These are phyloP conservation scores for Hyaloperonospora arabidopsidis DNA, from an alignment of 352 stramenopile genomes.

Conservation along the genomic window DNA sequence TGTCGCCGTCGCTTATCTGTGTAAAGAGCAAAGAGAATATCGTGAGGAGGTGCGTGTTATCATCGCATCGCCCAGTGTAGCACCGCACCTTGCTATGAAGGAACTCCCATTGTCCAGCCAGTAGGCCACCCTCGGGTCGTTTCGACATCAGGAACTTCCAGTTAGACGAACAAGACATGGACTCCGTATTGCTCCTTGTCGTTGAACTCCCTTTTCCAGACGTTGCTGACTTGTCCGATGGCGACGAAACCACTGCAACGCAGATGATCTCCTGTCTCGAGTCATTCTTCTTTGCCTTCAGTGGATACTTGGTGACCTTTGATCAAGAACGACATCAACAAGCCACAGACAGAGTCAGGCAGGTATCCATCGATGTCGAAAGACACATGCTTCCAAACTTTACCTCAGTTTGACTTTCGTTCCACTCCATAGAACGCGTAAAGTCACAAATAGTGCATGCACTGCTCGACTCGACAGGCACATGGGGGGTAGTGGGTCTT, in stretches of 20 bases:
- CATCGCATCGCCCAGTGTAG: not conserved
- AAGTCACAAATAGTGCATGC: conserved; percentile 62
- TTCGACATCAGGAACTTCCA: conserved; percentile 79
- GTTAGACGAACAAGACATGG: conserved; percentile 7
- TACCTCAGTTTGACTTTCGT: conserved; percentile 23
- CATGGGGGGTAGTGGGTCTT: not conserved
- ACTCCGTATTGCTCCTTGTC: conserved; percentile 8
- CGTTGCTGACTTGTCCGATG: not conserved
- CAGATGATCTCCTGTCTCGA: conserved; percentile 69
- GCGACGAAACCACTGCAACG: conserved; percentile 55
- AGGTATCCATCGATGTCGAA: not conserved
- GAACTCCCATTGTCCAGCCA: conserved; percentile 87
- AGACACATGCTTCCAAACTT: conserved; percentile 2
- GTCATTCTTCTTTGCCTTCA: conserved; percentile 78
- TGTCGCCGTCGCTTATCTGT: conserved; percentile 53
- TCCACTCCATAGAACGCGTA: conserved; percentile 50
- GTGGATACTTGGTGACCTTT: conserved; percentile 71
- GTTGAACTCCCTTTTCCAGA: conserved; percentile 14
- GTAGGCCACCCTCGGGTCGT: conserved; percentile 55
- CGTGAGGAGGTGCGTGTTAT: not conserved
- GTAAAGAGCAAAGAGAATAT: not conserved
- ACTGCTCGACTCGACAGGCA: conserved; percentile 5
- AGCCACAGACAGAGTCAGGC: too few species aligned
- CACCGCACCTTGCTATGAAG: conserved; percentile 53
- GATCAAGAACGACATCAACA: not conserved